Evolutionary conservation across 306 rosid species (phyloP), one percentile per base, ranked within the genome.

Genomic region (Cucurbita argyrosperma): DNA sequence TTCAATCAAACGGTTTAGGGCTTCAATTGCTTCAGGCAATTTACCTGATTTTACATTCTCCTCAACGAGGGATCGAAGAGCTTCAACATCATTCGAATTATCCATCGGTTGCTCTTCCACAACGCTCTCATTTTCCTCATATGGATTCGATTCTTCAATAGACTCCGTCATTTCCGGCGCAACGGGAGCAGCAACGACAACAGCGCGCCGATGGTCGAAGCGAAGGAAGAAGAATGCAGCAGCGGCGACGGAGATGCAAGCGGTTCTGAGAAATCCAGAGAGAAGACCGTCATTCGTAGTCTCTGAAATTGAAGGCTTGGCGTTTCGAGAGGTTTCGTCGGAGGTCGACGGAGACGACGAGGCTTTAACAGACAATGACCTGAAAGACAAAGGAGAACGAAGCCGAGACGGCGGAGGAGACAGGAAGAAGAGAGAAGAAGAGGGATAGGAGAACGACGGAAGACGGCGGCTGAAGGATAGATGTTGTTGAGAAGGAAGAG

Each of bases 1-100:
- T 43, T 86, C 84, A 21, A 84, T 82, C 53, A 89, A 83, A 10
- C 90, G 89, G 60, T 89, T 83, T 43, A 87, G 21, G 1, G 76
- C 80, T 47, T 60, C 64, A 71, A 95, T 79, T 6, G 96, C 97
- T 53, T 91, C 92, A 0, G 72, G 53, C 0, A 91, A 75, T 78
- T 83, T 85, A 52, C 80, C 71, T 14, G 82, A 77, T 77, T 77
- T 82, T 61, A 95, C 75, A 18, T 71, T 85, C 4, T 39, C 54
- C 87, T 87, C 96, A 71, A 88, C 74, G 43, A 88, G 80, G 1
- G 88, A 84, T 18, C 85, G 78, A 10, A 91, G 90, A 7, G 87
- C 86, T 8, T 82, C 89, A 38, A 57, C 51, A 40, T 87, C 90
- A 23, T 49, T 26, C 1, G 87, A 87, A 55, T 87, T 74, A 12